Evolutionary conservation across 106 monocot genomes (phyloP), one percentile per base, ranked within the genome.

Genomic region (Acorus gramineus): DNA sequence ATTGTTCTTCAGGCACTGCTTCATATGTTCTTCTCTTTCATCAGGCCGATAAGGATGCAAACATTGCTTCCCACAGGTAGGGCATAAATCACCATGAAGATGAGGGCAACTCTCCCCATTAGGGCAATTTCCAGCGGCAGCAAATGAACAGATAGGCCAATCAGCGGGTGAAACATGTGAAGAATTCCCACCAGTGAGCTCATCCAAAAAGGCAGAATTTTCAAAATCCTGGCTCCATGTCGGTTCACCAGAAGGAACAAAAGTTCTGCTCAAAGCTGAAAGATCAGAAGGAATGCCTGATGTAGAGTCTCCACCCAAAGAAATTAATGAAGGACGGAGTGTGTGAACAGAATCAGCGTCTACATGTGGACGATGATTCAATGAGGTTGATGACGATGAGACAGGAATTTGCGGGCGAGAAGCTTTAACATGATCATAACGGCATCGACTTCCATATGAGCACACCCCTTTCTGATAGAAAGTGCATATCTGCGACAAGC

Each of bases 381-480:
- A 52, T 28, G 28, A 28, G 8, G 81, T 76, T 66, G 74, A 71
- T 69, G 79, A 66, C 55, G 73, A 59, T 63, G 81, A 55, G 2
- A 63, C 56, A 67, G 79, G 59, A 11, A 73, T 49, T 42, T 53
- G 80, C 54, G 53, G 66, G 49, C 72, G 75, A 70, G 82, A 68
- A 68, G 81, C 64, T 64, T 91, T 96, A 55, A 91, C 79, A 79
- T 96, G 96, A 60, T 96, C 87, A 71, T 96, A 96, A 58, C 96
- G 71, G 82, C 96, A 96, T 4, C 83, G 77, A 67, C 84, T 87
- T 56, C 96, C 96, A 77, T 75, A 96, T 60, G 87, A 83, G 72
- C 96, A 96, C n/a, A 70, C 63, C 55, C 96, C 96, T 82, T 83
- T 96, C 79, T 91, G 91, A 62, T 96, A 96, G 65, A 91, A 96